phyloP scores from a whole-genome alignment of 306 rosid genomes.

The Gastrolobium villosum region DNA sequence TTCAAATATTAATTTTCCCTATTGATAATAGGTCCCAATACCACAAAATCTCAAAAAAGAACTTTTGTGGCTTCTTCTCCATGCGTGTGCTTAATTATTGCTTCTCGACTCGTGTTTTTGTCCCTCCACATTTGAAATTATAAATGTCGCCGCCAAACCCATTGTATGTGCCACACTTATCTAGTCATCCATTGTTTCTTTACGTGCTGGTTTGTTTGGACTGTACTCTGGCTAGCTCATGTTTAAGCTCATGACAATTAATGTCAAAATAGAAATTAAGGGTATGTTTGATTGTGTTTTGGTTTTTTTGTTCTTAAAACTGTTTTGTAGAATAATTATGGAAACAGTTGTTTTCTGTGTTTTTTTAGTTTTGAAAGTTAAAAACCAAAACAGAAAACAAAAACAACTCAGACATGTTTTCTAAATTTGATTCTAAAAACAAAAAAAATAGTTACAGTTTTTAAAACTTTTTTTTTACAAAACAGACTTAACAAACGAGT shows the following conservation, averaged over 20 bases:
- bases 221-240: background rate
- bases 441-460: too few relatives aligned
- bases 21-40: background rate
- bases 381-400: too few relatives aligned
- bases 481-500: too few relatives aligned
- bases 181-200: conserved; percentile 42
- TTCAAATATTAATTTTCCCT: background rate
- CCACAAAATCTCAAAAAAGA: conserved; percentile 23
- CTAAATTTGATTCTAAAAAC: too few relatives aligned
- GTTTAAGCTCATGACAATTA: conserved; percentile 10
- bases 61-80: background rate
- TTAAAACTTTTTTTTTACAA: too few relatives aligned
- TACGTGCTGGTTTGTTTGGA: conserved; percentile 44
- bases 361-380: too few relatives aligned
- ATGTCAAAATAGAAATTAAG: conserved; percentile 8
- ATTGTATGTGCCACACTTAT: conserved; percentile 14
- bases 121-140: background rate
- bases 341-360: too few relatives aligned
- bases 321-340: too few relatives aligned
- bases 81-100: background rate
- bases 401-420: too few relatives aligned
- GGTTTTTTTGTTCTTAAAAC: too few relatives aligned
- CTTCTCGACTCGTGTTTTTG: background rate
- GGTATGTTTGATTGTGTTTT: too few relatives aligned
- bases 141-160: conserved; percentile 16